Percentiles rank a stretch among this genome's conserved stretches.
Evolutionary conservation across 306 rosid species (phyloP).

Genomic region (Amphicarpaea edgeworthii): DNA sequence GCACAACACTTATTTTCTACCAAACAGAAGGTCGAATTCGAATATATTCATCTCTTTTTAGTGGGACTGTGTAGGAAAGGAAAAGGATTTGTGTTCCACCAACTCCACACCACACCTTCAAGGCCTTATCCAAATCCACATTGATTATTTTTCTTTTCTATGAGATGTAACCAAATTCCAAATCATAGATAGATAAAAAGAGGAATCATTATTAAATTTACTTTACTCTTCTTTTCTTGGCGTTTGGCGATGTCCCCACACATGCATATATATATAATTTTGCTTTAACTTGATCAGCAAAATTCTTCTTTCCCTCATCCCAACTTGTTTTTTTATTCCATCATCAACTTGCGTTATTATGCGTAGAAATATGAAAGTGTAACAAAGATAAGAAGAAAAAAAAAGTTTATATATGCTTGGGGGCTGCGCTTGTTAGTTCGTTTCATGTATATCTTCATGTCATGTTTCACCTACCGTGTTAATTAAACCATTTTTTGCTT

Average conservation of each 20-base stretch:
- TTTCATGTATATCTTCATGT: slow-evolving; percentile 25
- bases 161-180: slow-evolving; percentile 10
- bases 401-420: not conserved
- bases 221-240: slow-evolving; percentile 41
- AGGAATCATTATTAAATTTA: slow-evolving; percentile 43
- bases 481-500: slow-evolving; percentile 37
- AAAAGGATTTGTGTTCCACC: slow-evolving; percentile 77
- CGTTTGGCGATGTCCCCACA: slow-evolving; percentile 47
- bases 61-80: slow-evolving; percentile 47
- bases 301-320: slow-evolving; percentile 45
- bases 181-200: slow-evolving; percentile 24
- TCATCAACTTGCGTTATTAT: slow-evolving; percentile 59
- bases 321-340: slow-evolving; percentile 48
- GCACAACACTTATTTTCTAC: slow-evolving; percentile 56
- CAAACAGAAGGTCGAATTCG: slow-evolving; percentile 47
- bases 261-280: slow-evolving; percentile 11
- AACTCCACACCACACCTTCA: slow-evolving; percentile 61
- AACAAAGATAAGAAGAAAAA: slow-evolving; percentile 35
- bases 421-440: slow-evolving; percentile 12
- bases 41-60: slow-evolving; percentile 40
- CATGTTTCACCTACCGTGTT: slow-evolving; percentile 49
- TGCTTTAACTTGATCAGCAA: slow-evolving; percentile 47
- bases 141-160: slow-evolving; percentile 29
- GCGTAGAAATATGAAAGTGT: slow-evolving; percentile 55
- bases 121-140: slow-evolving; percentile 70